Percentiles rank a stretch among this genome's conserved stretches.
Evolutionary conservation across 192 early-diverging fungal species (phyloP).

Genomic region (Rhizophlyctis rosea): DNA sequence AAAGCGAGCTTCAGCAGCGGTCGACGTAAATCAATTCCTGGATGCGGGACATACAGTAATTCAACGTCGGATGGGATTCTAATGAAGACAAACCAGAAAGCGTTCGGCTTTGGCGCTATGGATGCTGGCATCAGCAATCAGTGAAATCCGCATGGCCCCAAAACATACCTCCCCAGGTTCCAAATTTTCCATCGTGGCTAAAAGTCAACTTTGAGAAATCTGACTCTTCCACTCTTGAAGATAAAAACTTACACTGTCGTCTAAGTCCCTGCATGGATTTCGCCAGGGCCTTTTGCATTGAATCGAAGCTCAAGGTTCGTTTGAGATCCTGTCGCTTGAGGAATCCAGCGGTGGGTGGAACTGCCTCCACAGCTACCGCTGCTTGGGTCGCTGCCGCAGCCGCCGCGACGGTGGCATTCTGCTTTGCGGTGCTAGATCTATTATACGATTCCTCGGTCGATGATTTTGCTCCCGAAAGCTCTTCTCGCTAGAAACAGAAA

Average conservation of each 20-base stretch:
- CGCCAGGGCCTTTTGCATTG: slow-evolving; percentile 56
- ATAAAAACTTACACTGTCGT: slow-evolving; percentile 10
- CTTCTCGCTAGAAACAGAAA: too few species aligned
- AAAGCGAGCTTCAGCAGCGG: slow-evolving; percentile 27
- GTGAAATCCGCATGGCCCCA: not conserved
- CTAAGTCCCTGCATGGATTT: slow-evolving; percentile 40
- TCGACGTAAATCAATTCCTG: not conserved
- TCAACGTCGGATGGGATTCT: slow-evolving; percentile 46
- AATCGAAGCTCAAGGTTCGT: slow-evolving; percentile 56
- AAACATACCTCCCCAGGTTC: slow-evolving; percentile 10
- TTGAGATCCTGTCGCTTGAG: slow-evolving; percentile 22
- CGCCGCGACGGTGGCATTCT: too few species aligned
- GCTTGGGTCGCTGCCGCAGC: too few species aligned
- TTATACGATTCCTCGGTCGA: too few species aligned
- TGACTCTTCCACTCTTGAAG: slow-evolving; percentile 34
- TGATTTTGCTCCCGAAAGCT: too few species aligned
- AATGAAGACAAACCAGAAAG: slow-evolving; percentile 38
- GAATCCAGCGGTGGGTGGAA: not conserved
- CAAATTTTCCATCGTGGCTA: slow-evolving; percentile 3
- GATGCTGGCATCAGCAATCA: too few species aligned
- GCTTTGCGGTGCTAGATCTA: too few species aligned
- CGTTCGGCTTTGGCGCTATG: slow-evolving; percentile 20
- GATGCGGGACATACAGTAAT: slow-evolving; percentile 51
- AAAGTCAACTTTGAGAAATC: too few species aligned
- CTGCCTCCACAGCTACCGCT: too few species aligned